Conservation (phyloP, 257 asterid genomes). For the Lycium barbarum region DNA sequence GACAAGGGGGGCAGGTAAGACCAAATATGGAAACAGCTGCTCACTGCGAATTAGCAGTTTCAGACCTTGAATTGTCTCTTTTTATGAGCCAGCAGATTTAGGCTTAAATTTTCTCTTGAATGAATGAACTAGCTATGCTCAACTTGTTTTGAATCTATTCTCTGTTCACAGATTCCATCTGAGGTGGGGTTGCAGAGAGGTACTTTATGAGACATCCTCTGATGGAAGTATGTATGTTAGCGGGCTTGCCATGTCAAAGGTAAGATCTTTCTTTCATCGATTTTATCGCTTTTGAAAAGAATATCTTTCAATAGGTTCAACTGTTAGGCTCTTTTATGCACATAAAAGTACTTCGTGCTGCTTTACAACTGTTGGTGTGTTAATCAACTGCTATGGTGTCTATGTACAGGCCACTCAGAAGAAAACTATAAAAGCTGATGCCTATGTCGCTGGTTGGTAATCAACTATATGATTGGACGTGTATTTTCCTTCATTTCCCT, state of each 20-base stretch:
- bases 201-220: conserved; percentile 75
- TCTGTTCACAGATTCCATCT: conserved; percentile 79
- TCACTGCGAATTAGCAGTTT: conserved; percentile 8
- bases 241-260: conserved; percentile 97
- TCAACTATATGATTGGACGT: conserved; percentile 29
- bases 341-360: neutral
- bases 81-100: conserved; percentile 26
- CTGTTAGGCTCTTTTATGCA: conserved; percentile 4
- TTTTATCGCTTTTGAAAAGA: conserved; percentile 16
- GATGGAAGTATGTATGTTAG: conserved; percentile 76
- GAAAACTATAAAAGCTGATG: conserved; percentile 89
- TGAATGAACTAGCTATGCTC: conserved; percentile 21
- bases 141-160: conserved; percentile 20
- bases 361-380: neutral
- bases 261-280: conserved; percentile 34
- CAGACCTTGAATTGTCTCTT: neutral
- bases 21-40: conserved; percentile 20
- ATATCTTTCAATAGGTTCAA: neutral
- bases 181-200: conserved; percentile 99
- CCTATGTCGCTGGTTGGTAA: conserved; percentile 89
- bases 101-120: conserved; percentile 21
- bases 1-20: conserved; percentile 94
- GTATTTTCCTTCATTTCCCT: conserved; percentile 34
- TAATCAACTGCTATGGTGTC: conserved; percentile 26
- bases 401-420: conserved; percentile 87